Percentiles rank a stretch among this genome's conserved stretches.
Conservation (phyloP, 176 grass and related monocot genomes). For the Miscanthus lutarioriparius region DNA sequence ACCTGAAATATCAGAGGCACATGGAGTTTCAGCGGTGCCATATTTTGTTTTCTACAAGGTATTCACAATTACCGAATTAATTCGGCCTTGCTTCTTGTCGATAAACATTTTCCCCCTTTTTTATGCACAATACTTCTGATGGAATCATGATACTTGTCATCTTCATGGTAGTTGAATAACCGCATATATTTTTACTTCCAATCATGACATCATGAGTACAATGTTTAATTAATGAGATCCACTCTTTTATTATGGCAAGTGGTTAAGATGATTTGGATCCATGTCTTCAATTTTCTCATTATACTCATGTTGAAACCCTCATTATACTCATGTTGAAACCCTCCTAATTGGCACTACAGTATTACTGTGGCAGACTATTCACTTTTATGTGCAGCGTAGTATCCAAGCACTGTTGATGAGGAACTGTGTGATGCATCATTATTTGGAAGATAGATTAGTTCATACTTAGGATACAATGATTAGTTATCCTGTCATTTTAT, state of each 20-base stretch:
- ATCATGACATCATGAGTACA: neutral
- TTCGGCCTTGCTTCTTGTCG: neutral
- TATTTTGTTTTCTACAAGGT: slow-evolving; percentile 98
- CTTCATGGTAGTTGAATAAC: slow-evolving; percentile 7
- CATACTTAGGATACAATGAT: neutral
- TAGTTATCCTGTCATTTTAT: neutral
- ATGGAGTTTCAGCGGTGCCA: slow-evolving; percentile 85
- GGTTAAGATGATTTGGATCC: neutral
- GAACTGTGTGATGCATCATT: neutral
- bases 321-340: neutral
- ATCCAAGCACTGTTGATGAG: neutral
- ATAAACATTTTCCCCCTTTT: neutral
- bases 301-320: neutral
- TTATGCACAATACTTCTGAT: neutral
- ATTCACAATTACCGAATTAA: neutral
- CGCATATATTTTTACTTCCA: neutral
- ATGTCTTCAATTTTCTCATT: neutral
- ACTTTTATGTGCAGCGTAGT: neutral
- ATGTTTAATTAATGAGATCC: neutral
- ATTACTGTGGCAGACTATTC: neutral
- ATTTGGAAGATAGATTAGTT: neutral
- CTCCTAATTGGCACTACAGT: neutral
- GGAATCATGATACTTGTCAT: neutral
- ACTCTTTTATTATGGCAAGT: neutral
- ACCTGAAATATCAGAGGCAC: slow-evolving; percentile 87